phyloP scores from a whole-genome alignment of 208 protist genomes.

The Wallacemonas collosoma region DNA sequence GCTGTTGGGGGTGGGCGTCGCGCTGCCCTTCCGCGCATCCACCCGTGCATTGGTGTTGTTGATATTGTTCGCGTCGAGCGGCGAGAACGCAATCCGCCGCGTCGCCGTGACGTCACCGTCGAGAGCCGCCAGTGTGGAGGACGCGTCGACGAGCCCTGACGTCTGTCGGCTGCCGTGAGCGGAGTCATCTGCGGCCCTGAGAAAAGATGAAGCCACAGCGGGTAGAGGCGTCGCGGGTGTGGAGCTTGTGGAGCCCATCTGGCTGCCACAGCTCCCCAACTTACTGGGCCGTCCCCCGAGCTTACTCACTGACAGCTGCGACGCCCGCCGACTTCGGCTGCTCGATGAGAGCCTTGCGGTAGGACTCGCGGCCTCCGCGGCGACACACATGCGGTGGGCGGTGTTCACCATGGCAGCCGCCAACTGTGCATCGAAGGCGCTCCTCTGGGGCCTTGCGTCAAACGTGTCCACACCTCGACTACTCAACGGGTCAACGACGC shows the following conservation, averaged over 20 bases:
- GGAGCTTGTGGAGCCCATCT: no score
- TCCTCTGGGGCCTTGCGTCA: background rate
- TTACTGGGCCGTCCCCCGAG: no score
- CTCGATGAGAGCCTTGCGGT: background rate
- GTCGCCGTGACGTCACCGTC: background rate
- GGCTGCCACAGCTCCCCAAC: no score
- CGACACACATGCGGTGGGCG: constrained; percentile 23
- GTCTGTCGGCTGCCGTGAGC: no score
- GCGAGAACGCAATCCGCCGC: constrained; percentile 1
- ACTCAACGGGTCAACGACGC: background rate
- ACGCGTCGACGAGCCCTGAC: background rate
- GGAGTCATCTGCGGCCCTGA: no score
- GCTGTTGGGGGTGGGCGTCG: background rate
- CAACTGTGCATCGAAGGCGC: constrained; percentile 29
- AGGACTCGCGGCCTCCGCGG: background rate
- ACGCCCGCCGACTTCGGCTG: background rate
- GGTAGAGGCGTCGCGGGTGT: no score
- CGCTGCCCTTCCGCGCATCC: background rate
- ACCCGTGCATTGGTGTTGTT: background rate
- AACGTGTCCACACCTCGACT: background rate
- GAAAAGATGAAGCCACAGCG: no score
- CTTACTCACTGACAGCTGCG: background rate
- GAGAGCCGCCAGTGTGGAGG: background rate
- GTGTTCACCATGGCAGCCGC: constrained; percentile 52
- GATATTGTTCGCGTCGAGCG: background rate